Percentiles rank a stretch among this genome's conserved stretches.
These are phyloP conservation scores for Fusarium gaditjirri DNA, from an alignment of 2,329 filamentous ascomycete species.

Conservation along the genomic window DNA sequence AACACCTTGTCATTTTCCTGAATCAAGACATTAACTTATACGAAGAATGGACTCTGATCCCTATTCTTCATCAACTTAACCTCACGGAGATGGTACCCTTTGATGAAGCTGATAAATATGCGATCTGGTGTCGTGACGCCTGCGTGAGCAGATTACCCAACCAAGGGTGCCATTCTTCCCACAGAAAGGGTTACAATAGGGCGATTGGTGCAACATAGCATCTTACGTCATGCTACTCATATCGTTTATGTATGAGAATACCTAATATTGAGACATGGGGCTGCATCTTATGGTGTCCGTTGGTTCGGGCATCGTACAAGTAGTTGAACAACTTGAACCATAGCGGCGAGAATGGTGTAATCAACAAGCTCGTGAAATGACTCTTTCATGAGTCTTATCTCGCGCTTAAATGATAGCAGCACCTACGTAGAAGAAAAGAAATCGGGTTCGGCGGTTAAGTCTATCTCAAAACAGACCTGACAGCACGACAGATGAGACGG, in stretches of 20 bases:
- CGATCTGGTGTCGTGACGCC: background rate
- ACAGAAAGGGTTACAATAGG: background rate
- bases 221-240: slow-evolving; percentile 27
- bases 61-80: background rate
- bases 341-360: slow-evolving; percentile 20
- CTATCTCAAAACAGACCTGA: slow-evolving; percentile 19
- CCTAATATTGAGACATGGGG: slow-evolving; percentile 6
- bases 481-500: slow-evolving; percentile 5
- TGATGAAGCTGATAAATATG: background rate
- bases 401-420: background rate
- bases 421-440: background rate
- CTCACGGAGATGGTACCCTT: background rate
- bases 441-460: slow-evolving; percentile 22
- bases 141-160: background rate
- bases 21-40: background rate
- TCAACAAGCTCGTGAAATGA: background rate
- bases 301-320: background rate
- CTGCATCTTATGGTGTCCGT: background rate
- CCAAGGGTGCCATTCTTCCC: background rate
- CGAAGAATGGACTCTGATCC: background rate
- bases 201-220: background rate
- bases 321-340: background rate
- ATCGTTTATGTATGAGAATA: background rate
- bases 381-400: background rate
- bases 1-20: background rate